A percentile compares a stretch with the other conserved stretches of the same genome.
These are phyloP conservation scores for Fraxinus anomala DNA, from an alignment of 257 asterid genomes.

Conservation along the genomic window DNA sequence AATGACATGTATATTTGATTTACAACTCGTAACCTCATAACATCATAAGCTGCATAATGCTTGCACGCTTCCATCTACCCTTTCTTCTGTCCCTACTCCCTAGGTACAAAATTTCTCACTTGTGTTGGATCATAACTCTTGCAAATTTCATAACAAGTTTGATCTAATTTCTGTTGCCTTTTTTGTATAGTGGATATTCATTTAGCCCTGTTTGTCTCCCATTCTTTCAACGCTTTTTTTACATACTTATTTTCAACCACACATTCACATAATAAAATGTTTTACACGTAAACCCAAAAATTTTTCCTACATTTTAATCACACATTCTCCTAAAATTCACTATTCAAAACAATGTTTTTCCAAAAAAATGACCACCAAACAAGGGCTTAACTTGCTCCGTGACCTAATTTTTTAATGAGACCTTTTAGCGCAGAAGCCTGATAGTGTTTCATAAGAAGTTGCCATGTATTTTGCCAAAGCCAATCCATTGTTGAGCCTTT, in stretches of 20 bases:
- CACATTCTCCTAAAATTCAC: too few species aligned
- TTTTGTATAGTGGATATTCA: too few species aligned
- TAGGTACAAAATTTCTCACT: not conserved
- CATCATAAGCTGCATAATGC: not conserved
- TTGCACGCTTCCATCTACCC: not conserved
- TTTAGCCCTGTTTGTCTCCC: too few species aligned
- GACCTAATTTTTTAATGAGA: not conserved
- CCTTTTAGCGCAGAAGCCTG: not conserved
- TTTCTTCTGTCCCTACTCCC: not conserved
- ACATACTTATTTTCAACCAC: too few species aligned
- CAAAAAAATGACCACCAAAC: too few species aligned
- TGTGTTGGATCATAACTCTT: not conserved
- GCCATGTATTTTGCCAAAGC: not conserved
- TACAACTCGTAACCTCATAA: not conserved
- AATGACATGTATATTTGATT: not conserved
- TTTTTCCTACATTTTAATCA: too few species aligned
- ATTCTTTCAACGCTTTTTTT: too few species aligned
- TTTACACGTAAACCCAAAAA: too few species aligned
- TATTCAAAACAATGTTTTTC: too few species aligned
- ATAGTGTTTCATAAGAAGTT: not conserved
- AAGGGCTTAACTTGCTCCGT: not conserved
- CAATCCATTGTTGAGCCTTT: not conserved
- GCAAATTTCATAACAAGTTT: not conserved
- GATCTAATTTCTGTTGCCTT: constrained; percentile 2
- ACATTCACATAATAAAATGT: too few species aligned